Conservation (phyloP, 768 basidiomycete species). For the Boletellus sp. region DNA sequence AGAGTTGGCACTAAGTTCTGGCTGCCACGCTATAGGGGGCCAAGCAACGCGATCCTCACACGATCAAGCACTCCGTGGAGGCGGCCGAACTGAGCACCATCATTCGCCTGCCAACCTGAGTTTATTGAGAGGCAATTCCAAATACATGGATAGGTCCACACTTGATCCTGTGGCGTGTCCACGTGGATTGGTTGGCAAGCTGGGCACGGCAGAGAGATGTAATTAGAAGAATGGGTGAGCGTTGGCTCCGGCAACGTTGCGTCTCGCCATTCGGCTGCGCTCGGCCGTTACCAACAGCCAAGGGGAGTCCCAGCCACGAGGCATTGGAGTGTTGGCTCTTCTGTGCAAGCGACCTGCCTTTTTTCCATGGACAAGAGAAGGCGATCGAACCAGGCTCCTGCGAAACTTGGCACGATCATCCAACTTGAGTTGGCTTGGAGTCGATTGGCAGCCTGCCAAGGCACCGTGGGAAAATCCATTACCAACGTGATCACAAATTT, state of each 20-base stretch:
- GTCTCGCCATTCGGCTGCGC: not conserved
- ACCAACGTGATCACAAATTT: no score
- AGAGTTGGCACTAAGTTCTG: not conserved
- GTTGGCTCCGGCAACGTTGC: slow-evolving; percentile 11
- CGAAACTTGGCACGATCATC: slow-evolving; percentile 3
- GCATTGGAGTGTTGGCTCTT: slow-evolving; percentile 1
- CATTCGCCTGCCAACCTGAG: slow-evolving; percentile 9
- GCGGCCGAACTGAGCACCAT: not conserved
- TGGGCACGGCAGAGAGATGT: not conserved
- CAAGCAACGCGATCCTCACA: not conserved
- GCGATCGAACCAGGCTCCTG: not conserved
- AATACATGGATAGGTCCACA: not conserved
- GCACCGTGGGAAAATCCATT: not conserved
- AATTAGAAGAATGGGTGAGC: not conserved
- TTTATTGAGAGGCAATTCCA: not conserved
- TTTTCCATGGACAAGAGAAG: not conserved
- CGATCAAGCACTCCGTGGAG: no score
- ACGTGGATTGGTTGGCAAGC: not conserved
- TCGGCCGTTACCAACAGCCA: slow-evolving; percentile 13
- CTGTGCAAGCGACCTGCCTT: not conserved
- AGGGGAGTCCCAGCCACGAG: slow-evolving; percentile 18
- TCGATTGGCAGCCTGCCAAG: slow-evolving; percentile 8
- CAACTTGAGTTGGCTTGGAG: not conserved
- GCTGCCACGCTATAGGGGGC: not conserved
- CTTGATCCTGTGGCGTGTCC: not conserved